Percentiles rank a stretch among this genome's conserved stretches.
Conservation (phyloP, 2,329 filamentous ascomycete species). For the Ascochyta koolunga region DNA sequence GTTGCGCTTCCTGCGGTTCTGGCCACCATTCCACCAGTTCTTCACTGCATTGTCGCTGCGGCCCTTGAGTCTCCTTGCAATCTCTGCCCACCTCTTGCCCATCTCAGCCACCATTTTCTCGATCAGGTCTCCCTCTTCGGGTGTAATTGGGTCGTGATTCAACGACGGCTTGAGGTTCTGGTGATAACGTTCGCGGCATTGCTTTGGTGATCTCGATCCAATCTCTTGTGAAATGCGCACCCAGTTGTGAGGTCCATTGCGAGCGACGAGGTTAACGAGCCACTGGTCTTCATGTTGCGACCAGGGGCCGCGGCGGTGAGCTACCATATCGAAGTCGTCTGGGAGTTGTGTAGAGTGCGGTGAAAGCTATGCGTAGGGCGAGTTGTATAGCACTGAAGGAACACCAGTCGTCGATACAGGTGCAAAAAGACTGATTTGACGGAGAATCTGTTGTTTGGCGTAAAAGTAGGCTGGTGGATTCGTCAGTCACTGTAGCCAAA, state of each 20-base stretch:
- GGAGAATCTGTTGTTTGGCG: not conserved
- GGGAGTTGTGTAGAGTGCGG: constrained; percentile 4
- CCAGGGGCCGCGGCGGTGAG: constrained; percentile 81
- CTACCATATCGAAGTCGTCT: constrained; percentile 48
- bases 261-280: constrained; percentile 72
- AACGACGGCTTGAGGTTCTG: constrained; percentile 91
- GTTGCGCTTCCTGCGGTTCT: constrained; percentile 72
- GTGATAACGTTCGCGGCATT: constrained; percentile 92
- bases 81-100: constrained; percentile 92
- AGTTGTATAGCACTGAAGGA: constrained; percentile 8
- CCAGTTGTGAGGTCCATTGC: constrained; percentile 84
- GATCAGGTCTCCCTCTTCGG: constrained; percentile 77
- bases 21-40: constrained; percentile 97
- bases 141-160: constrained; percentile 75
- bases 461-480: not conserved
- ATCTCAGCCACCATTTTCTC: constrained; percentile 76
- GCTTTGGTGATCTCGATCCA: constrained; percentile 82
- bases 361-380: not conserved
- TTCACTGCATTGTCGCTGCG: constrained; percentile 95
- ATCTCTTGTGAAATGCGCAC: constrained; percentile 81
- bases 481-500: constrained; percentile 9
- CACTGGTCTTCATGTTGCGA: constrained; percentile 75
- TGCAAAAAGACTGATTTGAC: not conserved
- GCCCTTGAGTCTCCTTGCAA: constrained; percentile 78
- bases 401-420: not conserved